These are phyloP conservation scores for Ceratocystis papillata DNA, from an alignment of 2,329 filamentous ascomycete genomes.

Conservation along the genomic window DNA sequence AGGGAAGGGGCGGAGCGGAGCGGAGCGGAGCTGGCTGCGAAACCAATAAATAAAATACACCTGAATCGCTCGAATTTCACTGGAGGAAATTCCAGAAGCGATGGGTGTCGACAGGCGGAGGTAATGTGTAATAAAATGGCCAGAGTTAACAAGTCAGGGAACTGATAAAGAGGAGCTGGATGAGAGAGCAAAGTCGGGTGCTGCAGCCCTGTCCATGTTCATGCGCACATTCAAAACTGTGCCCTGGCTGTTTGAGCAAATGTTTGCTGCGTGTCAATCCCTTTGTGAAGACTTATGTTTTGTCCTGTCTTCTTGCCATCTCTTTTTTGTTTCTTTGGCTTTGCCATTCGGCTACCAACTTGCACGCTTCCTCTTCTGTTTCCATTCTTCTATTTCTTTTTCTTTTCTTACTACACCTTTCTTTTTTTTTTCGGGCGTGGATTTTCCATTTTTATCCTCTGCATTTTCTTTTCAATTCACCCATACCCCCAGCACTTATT, in stretches of 20 bases:
- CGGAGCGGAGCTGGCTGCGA: not conserved
- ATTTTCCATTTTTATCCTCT: not conserved
- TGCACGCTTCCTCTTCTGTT: not conserved
- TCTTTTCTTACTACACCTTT: conserved; percentile 10
- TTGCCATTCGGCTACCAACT: not conserved
- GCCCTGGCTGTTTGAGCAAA: not conserved
- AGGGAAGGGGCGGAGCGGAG: not conserved
- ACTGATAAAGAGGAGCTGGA: not conserved
- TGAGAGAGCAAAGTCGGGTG: not conserved
- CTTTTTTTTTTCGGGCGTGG: not conserved
- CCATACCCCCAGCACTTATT: conserved; percentile 10
- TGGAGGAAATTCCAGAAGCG: conserved; percentile 22
- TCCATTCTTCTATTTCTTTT: not conserved
- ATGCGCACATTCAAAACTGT: not conserved
- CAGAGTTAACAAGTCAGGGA: not conserved
- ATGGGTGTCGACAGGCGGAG: not conserved
- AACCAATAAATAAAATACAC: not conserved
- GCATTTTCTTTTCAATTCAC: conserved; percentile 14
- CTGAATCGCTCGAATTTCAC: conserved; percentile 18
- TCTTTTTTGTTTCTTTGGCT: not conserved
- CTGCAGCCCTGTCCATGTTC: not conserved
- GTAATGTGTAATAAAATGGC: not conserved
- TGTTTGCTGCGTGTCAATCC: not conserved
- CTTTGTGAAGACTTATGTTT: not conserved
- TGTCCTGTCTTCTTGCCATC: conserved; percentile 11